phyloP scores from a whole-genome alignment of 2,329 filamentous ascomycete genomes.

The Pestalotiopsis sp. region DNA sequence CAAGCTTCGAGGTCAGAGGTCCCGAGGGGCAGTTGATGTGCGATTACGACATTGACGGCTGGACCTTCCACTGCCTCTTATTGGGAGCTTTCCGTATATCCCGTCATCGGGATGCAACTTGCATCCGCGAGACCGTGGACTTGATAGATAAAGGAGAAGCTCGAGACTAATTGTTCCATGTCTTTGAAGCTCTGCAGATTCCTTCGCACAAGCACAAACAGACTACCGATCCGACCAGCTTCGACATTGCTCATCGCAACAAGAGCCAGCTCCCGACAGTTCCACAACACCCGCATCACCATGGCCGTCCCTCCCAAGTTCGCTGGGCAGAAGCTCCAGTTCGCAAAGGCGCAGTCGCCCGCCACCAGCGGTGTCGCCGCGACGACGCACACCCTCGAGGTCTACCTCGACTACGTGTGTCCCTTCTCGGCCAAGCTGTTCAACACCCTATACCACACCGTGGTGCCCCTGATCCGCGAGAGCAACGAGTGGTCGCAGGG shows the following conservation, averaged over 20 bases:
- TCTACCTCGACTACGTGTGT: constrained; percentile 89
- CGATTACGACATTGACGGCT: background rate
- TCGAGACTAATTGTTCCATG: background rate
- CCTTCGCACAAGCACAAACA: background rate
- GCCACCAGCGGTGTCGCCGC: constrained; percentile 39
- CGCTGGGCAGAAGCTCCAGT: constrained; percentile 68
- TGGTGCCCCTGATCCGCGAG: constrained; percentile 65
- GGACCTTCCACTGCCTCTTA: background rate
- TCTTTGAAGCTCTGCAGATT: background rate
- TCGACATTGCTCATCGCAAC: background rate
- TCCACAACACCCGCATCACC: background rate
- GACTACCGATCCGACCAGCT: background rate
- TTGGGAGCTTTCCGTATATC: background rate
- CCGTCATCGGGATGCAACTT: background rate
- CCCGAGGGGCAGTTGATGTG: background rate
- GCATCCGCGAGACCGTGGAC: background rate
- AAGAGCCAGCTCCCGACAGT: background rate
- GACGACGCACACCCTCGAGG: constrained; percentile 61
- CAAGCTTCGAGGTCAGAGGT: background rate
- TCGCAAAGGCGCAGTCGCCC: constrained; percentile 39
- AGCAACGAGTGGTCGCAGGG: constrained; percentile 58
- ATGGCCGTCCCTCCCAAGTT: constrained; percentile 83
- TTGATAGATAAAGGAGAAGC: background rate
- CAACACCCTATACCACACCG: constrained; percentile 69
- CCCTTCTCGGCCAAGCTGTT: constrained; percentile 73